phyloP scores from a whole-genome alignment of 768 basidiomycete genomes.

The Chalciporus sphaerocephalus region DNA sequence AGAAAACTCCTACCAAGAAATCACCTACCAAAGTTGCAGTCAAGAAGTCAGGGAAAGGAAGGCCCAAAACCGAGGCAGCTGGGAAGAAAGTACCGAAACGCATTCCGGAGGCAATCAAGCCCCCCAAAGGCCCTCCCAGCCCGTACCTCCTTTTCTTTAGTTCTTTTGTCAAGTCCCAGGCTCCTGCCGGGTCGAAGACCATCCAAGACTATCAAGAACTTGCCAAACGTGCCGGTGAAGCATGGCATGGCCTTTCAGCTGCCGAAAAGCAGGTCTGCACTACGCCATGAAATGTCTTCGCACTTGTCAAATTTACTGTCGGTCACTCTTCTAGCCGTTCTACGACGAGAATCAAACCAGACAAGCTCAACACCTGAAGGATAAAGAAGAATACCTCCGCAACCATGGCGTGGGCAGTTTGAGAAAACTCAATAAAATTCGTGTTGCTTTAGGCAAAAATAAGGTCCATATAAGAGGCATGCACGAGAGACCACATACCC shows the following conservation, averaged over 20 bases:
- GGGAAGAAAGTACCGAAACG: conserved; percentile 18
- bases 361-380: conserved; percentile 18
- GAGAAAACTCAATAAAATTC: conserved; percentile 32
- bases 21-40: conserved; percentile 1
- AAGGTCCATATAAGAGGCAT: conserved; percentile 7
- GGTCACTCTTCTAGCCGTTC: conserved; percentile 21
- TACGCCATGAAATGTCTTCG: background rate
- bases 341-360: conserved; percentile 16
- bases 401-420: conserved; percentile 17
- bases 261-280: conserved; percentile 35
- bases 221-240: conserved; percentile 19
- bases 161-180: conserved; percentile 12
- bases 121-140: conserved; percentile 27
- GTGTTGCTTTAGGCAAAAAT: conserved; percentile 24
- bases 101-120: conserved; percentile 15
- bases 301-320: background rate
- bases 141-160: conserved; percentile 25
- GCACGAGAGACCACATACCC: background rate
- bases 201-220: background rate
- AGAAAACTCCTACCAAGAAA: conserved; percentile 6
- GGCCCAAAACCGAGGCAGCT: conserved; percentile 1
- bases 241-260: conserved; percentile 32
- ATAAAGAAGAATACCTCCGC: conserved; percentile 28
- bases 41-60: background rate
- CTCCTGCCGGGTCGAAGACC: background rate